A percentile compares a stretch with the other conserved stretches of the same genome.
Evolutionary conservation across 2,329 filamentous ascomycete genomes (phyloP).

Genomic region (Tolypocladium endophyticum): DNA sequence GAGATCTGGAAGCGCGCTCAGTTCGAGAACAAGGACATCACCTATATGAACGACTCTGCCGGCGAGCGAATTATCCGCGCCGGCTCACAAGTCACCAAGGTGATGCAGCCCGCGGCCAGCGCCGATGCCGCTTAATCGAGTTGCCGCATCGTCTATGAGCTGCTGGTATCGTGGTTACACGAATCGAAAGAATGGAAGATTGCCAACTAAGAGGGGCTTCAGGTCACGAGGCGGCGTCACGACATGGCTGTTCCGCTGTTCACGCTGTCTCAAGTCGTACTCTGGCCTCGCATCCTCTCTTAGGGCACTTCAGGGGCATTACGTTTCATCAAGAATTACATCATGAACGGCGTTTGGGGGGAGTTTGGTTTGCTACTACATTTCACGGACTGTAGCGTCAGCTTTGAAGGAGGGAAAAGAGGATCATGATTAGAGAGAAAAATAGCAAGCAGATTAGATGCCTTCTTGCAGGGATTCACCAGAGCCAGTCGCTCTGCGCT

Average conservation of each 20-base stretch:
- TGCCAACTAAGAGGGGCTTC: not conserved
- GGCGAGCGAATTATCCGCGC: constrained; percentile 79
- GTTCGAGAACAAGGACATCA: constrained; percentile 73
- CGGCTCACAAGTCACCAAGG: constrained; percentile 75
- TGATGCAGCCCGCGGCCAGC: constrained; percentile 66
- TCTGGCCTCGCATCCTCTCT: not conserved
- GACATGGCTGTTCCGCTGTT: not conserved
- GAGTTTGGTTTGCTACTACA: not conserved
- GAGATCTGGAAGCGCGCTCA: constrained; percentile 89
- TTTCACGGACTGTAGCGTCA: not conserved
- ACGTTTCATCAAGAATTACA: not conserved
- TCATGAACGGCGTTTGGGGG: constrained; percentile 5
- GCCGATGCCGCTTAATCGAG: constrained; percentile 64
- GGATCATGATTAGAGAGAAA: not conserved
- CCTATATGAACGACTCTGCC: constrained; percentile 67
- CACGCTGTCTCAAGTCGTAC: not conserved
- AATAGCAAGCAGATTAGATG: constrained; percentile 1
- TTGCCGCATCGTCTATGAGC: not conserved
- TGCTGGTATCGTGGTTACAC: not conserved
- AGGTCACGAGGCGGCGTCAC: not conserved
- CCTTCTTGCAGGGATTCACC: not conserved
- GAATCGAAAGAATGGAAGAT: not conserved
- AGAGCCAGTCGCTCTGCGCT: not conserved
- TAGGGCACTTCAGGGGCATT: not conserved
- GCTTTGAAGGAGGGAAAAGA: not conserved